A percentile compares a stretch with the other conserved stretches of the same genome.
These are phyloP conservation scores for Suhomyces sp. DNA, from an alignment of 805 yeast genomes.

Conservation along the genomic window DNA sequence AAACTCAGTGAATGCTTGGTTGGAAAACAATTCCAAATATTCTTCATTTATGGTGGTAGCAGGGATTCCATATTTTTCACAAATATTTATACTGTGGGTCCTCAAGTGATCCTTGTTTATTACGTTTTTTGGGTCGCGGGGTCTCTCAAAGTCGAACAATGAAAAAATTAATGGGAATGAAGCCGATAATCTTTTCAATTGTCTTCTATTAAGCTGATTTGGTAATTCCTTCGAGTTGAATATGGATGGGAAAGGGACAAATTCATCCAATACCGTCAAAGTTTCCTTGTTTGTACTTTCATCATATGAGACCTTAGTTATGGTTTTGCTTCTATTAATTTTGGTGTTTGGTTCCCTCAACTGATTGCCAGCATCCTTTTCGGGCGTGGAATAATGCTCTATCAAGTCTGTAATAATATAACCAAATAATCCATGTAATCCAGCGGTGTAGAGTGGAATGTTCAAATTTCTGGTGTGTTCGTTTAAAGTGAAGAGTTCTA, in stretches of 20 bases:
- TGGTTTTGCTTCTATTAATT: slow-evolving; percentile 46
- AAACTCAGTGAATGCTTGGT: slow-evolving; percentile 62
- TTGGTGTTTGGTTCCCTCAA: slow-evolving; percentile 43
- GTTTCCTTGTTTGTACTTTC: slow-evolving; percentile 43
- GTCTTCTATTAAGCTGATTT: slow-evolving; percentile 42
- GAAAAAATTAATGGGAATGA: slow-evolving; percentile 61
- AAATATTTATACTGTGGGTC: slow-evolving; percentile 24
- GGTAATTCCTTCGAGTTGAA: slow-evolving; percentile 38
- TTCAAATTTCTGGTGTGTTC: slow-evolving; percentile 50
- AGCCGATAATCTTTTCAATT: slow-evolving; percentile 52
- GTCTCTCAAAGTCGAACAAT: slow-evolving; percentile 44
- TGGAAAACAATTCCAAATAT: slow-evolving; percentile 39
- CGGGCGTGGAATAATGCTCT: slow-evolving; percentile 54
- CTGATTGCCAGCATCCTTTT: slow-evolving; percentile 49
- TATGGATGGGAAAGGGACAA: slow-evolving; percentile 33
- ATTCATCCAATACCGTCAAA: slow-evolving; percentile 38
- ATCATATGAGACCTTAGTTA: slow-evolving; percentile 30
- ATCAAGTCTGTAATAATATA: slow-evolving; percentile 78
- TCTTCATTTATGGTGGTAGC: slow-evolving; percentile 43
- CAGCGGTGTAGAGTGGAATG: slow-evolving; percentile 68
- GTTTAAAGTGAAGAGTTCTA: slow-evolving; percentile 51
- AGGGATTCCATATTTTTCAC: slow-evolving; percentile 41
- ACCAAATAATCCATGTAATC: slow-evolving; percentile 79
- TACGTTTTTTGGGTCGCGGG: slow-evolving; percentile 20
- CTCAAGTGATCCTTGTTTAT: slow-evolving; percentile 31